Conservation (phyloP, 2,329 filamentous ascomycete genomes). For the Pleoardoris graminearum region DNA sequence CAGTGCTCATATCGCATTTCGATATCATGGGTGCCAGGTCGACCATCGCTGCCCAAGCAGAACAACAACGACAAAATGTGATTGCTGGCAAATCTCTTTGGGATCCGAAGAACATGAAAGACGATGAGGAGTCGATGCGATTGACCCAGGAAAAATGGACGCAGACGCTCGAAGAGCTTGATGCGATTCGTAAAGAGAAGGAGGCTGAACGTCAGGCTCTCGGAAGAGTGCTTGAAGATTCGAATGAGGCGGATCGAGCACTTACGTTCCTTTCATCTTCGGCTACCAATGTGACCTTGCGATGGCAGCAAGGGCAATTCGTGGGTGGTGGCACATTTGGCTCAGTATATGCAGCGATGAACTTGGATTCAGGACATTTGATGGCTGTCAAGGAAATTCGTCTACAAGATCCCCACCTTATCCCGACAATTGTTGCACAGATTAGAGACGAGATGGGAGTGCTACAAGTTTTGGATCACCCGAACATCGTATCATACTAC, state of each 20-base stretch:
- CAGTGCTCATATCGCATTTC: slow-evolving; percentile 94
- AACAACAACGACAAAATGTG: slow-evolving; percentile 85
- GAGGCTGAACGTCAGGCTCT: slow-evolving; percentile 85
- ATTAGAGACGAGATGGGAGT: slow-evolving; percentile 98
- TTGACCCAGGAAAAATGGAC: slow-evolving; percentile 77
- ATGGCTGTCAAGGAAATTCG: slow-evolving; percentile 99
- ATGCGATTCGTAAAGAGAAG: slow-evolving; percentile 75
- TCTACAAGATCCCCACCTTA: slow-evolving; percentile 92
- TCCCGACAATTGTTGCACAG: slow-evolving; percentile 89
- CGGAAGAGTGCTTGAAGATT: slow-evolving; percentile 88
- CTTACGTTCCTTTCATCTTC: slow-evolving; percentile 92
- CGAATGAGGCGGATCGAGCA: slow-evolving; percentile 93
- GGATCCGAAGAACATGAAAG: slow-evolving; percentile 72
- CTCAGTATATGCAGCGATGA: slow-evolving; percentile 96
- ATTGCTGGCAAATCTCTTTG: slow-evolving; percentile 75
- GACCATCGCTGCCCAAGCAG: slow-evolving; percentile 88
- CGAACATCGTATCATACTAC: slow-evolving; percentile 96
- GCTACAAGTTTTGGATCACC: slow-evolving; percentile 91
- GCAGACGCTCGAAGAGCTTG: slow-evolving; percentile 72
- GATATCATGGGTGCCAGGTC: slow-evolving; percentile 98
- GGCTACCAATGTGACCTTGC: slow-evolving; percentile 90
- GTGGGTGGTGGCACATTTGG: slow-evolving; percentile 97
- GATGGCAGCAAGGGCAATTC: slow-evolving; percentile 99
- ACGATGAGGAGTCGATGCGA: slow-evolving; percentile 82
- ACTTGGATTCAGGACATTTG: slow-evolving; percentile 89